Conservation (phyloP, 352 stramenopile species). For the Pythium sukuiense region DNA sequence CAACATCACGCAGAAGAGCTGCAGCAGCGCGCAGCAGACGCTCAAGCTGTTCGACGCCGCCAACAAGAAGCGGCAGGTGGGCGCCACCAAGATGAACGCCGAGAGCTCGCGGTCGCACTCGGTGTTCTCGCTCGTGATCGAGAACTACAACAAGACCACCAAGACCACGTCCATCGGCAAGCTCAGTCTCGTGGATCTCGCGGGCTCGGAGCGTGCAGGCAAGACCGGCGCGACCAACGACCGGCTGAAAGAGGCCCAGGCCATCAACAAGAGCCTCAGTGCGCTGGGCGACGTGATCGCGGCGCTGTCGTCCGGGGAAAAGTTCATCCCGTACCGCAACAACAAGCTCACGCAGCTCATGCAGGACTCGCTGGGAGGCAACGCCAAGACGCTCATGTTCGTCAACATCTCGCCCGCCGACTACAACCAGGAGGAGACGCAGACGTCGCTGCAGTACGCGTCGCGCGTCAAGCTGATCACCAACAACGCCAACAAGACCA, state of each 20-base stretch:
- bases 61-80: slow-evolving; percentile 89
- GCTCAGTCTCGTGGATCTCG: slow-evolving; percentile 87
- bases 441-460: slow-evolving; percentile 81
- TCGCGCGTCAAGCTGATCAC: slow-evolving; percentile 89
- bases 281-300: slow-evolving; percentile 92
- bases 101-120: slow-evolving; percentile 90
- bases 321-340: slow-evolving; percentile 94
- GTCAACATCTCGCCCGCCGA: slow-evolving; percentile 89
- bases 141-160: slow-evolving; percentile 89
- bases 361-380: slow-evolving; percentile 92
- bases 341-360: slow-evolving; percentile 94
- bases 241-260: slow-evolving; percentile 84
- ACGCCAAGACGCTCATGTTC: slow-evolving; percentile 94
- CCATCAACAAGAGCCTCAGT: slow-evolving; percentile 91
- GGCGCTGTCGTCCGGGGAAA: slow-evolving; percentile 88
- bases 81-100: slow-evolving; percentile 93
- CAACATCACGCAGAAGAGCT: slow-evolving; percentile 81
- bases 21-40: slow-evolving; percentile 67
- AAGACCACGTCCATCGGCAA: slow-evolving; percentile 82
- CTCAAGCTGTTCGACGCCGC: slow-evolving; percentile 85
- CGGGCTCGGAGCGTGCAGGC: slow-evolving; percentile 83
- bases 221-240: slow-evolving; percentile 87
- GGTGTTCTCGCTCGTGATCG: slow-evolving; percentile 87
- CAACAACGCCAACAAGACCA: slow-evolving; percentile 86
- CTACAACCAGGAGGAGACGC: slow-evolving; percentile 89